Base-by-base conservation (phyloP, 1,139 yeast species). In the Schizosaccharomyces versatilis region DNA sequence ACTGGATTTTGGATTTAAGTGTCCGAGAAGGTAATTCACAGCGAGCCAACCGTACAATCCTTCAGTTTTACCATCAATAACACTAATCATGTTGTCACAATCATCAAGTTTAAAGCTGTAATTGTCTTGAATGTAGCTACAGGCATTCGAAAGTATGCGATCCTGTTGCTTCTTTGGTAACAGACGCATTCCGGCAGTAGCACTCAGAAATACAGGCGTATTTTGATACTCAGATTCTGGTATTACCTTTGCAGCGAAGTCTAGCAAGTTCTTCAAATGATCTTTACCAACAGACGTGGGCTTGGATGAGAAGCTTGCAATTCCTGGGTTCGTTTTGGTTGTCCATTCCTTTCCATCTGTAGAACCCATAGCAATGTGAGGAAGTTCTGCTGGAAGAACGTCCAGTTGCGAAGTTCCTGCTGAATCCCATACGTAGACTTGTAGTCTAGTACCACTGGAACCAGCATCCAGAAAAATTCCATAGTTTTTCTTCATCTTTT, bases 21-120 rank as follows among this genome's bases (percentile, higher is more conserved):
- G 69, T 1, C 81, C 82, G 44, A 79, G 73, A 60, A 83, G 68
- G 60, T 82, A 81, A 62, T 84, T 84, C 49, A 84, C 69, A 0
- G 85, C 78, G 8, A 84, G 69, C 94, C 94, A 84, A 9, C 93
- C 90, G 61, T 80, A 84, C 12, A 84, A 62, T 0, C 94, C 94
- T 67, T 84, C 94, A 2, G 75, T 71, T 61, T 81, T 84, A 1
- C 94, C 94, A 59, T 79, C 79, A 51, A 84, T 79, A 24, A 82
- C 76, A 57, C 78, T 76, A 36, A 84, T 72, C 63, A 83, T 93
- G 2, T 65, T 55, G 3, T 55, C 61, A 59, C 74, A 71, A 55
- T 72, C 74, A 1, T 79, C 77, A 2, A 84, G 61, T 60, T 70
- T 79, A 61, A 84, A 81, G 38, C 73, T 71, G 1, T 83, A 75